These are phyloP conservation scores for Penicillium egyptiacum DNA, from an alignment of 495 filamentous ascomycete genomes.

Conservation along the genomic window DNA sequence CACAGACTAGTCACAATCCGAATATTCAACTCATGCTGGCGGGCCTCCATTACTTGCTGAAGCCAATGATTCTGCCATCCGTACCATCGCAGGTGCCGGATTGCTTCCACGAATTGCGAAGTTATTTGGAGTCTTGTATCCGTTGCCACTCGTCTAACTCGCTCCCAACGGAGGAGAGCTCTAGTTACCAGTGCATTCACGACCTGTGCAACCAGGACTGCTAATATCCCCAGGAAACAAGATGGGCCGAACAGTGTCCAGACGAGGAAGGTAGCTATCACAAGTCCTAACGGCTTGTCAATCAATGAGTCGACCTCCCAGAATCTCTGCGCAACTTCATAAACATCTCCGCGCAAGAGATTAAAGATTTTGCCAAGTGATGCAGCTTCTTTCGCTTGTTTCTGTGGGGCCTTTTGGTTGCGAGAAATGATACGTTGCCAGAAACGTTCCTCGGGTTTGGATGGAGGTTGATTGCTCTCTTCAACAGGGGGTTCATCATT, in stretches of 20 bases:
- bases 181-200: slow-evolving; percentile 64
- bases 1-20: slow-evolving; percentile 65
- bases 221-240: slow-evolving; percentile 69
- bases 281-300: slow-evolving; percentile 64
- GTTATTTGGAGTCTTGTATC: slow-evolving; percentile 72
- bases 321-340: slow-evolving; percentile 78
- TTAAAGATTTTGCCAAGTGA: slow-evolving; percentile 85
- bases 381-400: slow-evolving; percentile 55
- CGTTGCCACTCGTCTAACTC: slow-evolving; percentile 61
- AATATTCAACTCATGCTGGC: slow-evolving; percentile 64
- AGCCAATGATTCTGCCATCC: slow-evolving; percentile 85
- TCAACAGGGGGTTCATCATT: slow-evolving; percentile 4
- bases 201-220: slow-evolving; percentile 62
- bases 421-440: slow-evolving; percentile 16
- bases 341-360: slow-evolving; percentile 74
- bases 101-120: slow-evolving; percentile 78
- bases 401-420: slow-evolving; percentile 16
- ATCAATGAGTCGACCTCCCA: slow-evolving; percentile 75
- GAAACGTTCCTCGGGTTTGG: slow-evolving; percentile 7
- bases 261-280: slow-evolving; percentile 67
- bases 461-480: slow-evolving; percentile 4
- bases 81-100: slow-evolving; percentile 84
- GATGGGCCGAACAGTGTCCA: slow-evolving; percentile 76
- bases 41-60: slow-evolving; percentile 64
- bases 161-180: slow-evolving; percentile 60